phyloP scores from a whole-genome alignment of 768 basidiomycete genomes.

The Tylopilus balloui region DNA sequence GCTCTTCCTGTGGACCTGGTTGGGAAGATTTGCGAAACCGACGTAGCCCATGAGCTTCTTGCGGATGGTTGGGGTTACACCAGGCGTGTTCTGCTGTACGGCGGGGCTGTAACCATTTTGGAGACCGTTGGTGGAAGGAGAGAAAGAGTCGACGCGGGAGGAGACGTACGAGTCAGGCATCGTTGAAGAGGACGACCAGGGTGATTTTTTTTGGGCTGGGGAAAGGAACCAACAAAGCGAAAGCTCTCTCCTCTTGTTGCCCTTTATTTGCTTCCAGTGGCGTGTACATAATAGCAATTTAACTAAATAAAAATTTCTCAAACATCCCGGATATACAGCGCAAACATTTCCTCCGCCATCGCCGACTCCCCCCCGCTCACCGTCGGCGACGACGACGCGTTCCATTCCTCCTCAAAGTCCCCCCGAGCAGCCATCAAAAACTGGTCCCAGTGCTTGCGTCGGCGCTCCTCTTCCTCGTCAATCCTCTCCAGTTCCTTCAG shows the following conservation, averaged over 20 bases:
- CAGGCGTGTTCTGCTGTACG: constrained; percentile 35
- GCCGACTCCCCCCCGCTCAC: neutral
- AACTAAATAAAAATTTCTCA: constrained; percentile 3
- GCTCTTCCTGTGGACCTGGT: constrained; percentile 99
- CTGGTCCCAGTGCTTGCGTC: neutral
- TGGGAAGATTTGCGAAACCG: constrained; percentile 95
- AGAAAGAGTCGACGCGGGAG: constrained; percentile 56
- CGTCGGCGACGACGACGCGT: neutral
- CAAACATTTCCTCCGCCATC: constrained; percentile 36
- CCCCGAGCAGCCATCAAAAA: constrained; percentile 9
- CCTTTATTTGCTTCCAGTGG: constrained; percentile 35
- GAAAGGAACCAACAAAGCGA: constrained; percentile 28
- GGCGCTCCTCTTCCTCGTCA: constrained; percentile 22
- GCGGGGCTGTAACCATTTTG: constrained; percentile 65
- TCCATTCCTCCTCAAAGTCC: neutral
- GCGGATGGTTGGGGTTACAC: constrained; percentile 47
- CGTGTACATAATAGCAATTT: constrained; percentile 7
- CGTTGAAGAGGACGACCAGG: constrained; percentile 20
- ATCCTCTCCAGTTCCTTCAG: constrained; percentile 14
- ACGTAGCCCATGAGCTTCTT: constrained; percentile 96
- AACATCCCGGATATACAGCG: constrained; percentile 33
- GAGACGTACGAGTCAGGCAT: constrained; percentile 78
- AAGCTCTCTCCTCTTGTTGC: constrained; percentile 13
- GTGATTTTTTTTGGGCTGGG: constrained; percentile 42
- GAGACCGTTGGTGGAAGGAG: constrained; percentile 50